Percentiles rank a stretch among this genome's conserved stretches.
Conservation (phyloP, 176 grass and related monocot species). For the Ensete glaucum region DNA sequence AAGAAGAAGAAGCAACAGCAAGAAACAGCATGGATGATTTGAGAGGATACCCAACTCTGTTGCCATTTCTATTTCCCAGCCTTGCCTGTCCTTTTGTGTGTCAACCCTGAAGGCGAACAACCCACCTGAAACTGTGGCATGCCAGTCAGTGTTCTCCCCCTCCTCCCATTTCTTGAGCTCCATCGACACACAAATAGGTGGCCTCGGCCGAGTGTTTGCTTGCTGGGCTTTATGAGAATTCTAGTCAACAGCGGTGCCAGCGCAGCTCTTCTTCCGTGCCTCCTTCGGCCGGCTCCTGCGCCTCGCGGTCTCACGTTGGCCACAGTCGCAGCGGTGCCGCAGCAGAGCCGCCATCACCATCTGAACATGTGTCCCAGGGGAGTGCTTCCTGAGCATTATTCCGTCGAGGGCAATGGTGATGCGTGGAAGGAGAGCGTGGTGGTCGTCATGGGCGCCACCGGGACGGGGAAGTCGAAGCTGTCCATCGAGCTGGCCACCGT, state of each 20-base stretch:
- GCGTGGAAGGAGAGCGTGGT: slow-evolving; percentile 21
- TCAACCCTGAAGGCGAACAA: neutral
- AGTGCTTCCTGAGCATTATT: too few species aligned
- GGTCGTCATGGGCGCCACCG: slow-evolving; percentile 63
- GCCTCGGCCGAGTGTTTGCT: neutral
- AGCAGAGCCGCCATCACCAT: neutral
- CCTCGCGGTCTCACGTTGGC: neutral
- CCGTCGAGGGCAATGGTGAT: neutral
- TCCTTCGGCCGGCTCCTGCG: neutral
- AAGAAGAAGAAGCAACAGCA: neutral
- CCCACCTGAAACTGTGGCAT: neutral
- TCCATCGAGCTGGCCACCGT: slow-evolving; percentile 46
- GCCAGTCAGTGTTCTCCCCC: slow-evolving; percentile 2
- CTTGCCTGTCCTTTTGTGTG: neutral
- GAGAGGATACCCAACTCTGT: neutral
- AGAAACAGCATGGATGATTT: neutral
- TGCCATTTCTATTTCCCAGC: neutral
- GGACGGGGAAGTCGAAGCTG: slow-evolving; percentile 74
- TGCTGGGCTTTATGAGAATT: slow-evolving; percentile 9
- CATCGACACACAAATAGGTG: too few species aligned
- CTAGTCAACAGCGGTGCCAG: neutral
- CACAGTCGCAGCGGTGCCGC: neutral
- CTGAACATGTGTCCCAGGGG: neutral
- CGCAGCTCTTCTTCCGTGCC: neutral
- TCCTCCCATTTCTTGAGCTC: neutral